Evolutionary conservation across 495 filamentous ascomycete species (phyloP), one percentile per base, ranked within the genome.

Genomic region (Cenococcum geophilum): DNA sequence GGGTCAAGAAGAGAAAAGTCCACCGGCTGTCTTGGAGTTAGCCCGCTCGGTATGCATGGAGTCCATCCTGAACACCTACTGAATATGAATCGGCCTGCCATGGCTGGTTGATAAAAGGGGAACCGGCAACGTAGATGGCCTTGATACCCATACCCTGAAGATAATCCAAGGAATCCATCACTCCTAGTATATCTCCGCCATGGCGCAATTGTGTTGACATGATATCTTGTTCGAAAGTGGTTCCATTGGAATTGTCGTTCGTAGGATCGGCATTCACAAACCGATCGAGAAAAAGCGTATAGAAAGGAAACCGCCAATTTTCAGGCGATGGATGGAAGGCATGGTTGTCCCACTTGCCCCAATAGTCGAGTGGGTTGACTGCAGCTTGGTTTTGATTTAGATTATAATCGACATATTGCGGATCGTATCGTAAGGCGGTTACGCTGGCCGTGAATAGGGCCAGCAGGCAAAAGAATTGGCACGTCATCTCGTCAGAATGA

Each of bases 81-180:
- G 64, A 67, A 63, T 86, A 88, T 4, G 81, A 78, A 62, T 88
- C 83, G 9, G 81, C 76, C 14, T 81, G 79, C 85, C 85, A 88
- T 4, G 85, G 85, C 59, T 79, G 74, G 63, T 88, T 88, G 76
- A 88, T 86, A 59, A 85, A 76, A 9, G 83, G 77, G 36, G 80
- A 80, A 14, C 85, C 85, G 36, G 85, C 84, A 23, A 57, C 16
- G 36, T 21, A 43, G 14, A 60, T 48, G 53, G 81, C 83, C 77
- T 87, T 88, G 71, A 88, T 83, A 1, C 87, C 87, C 83, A 88
- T 83, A 47, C 87, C 87, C 59, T 86, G 83, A 42, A 90, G 69
- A 71, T 90, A 90, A 67, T 90, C 87, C 56, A 90, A 73, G 16
- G 82, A 84, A 62, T 86, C 82, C 48, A 82, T 63, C 36, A 90